Percentiles rank a stretch among this genome's conserved stretches.
phyloP scores from a whole-genome alignment of 2,329 filamentous ascomycete genomes.

The Neoscytalidium dimidiatum region DNA sequence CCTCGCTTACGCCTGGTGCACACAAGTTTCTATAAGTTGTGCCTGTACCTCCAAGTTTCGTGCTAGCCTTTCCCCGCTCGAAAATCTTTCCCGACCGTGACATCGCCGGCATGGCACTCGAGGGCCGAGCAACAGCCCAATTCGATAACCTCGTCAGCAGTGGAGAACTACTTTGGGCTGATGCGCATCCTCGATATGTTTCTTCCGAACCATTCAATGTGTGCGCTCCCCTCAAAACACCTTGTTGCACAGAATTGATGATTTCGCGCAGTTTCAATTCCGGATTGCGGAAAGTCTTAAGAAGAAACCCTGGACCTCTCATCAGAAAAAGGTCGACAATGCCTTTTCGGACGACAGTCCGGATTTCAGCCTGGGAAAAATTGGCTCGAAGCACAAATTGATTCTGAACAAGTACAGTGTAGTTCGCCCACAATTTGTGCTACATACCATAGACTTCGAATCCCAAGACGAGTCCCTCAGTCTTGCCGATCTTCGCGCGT shows the following conservation, averaged over 20 bases:
- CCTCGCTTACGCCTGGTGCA: no score
- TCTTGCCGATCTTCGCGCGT: not conserved
- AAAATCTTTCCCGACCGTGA: no score
- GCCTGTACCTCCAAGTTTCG: no score
- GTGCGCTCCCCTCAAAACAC: not conserved
- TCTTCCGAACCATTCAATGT: not conserved
- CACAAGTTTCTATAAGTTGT: no score
- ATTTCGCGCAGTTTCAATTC: not conserved
- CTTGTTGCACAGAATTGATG: not conserved
- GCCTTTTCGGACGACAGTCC: not conserved
- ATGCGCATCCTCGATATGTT: not conserved
- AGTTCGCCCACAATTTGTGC: not conserved
- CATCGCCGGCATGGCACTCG: not conserved
- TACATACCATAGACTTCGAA: not conserved
- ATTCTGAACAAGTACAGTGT: not conserved
- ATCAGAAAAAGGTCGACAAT: not conserved
- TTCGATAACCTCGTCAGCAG: not conserved
- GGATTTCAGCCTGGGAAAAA: not conserved
- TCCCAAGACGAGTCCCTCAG: not conserved
- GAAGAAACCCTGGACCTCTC: not conserved
- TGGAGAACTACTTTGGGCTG: not conserved
- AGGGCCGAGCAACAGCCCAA: not conserved
- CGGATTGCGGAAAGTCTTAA: not conserved
- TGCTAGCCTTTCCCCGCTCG: no score
- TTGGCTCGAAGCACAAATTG: not conserved